These are phyloP conservation scores for Fusarium incarnatum DNA, from an alignment of 2,329 filamentous ascomycete species.

Conservation along the genomic window DNA sequence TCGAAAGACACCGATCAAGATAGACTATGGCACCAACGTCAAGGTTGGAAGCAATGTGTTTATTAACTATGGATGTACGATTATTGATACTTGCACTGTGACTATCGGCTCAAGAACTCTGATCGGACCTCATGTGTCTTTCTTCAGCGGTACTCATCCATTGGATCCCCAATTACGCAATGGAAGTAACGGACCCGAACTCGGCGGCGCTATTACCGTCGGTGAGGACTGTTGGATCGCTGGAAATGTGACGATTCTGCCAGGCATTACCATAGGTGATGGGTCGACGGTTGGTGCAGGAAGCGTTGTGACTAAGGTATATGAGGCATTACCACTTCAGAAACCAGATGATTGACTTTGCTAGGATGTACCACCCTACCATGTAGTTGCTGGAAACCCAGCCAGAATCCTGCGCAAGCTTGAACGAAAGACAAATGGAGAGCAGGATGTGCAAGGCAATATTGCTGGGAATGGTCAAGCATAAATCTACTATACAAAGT, in stretches of 20 bases:
- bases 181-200: constrained; percentile 79
- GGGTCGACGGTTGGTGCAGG: constrained; percentile 82
- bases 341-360: constrained; percentile 27
- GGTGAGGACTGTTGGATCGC: constrained; percentile 87
- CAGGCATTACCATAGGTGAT: constrained; percentile 81
- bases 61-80: constrained; percentile 79
- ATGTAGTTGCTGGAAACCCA: constrained; percentile 47
- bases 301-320: constrained; percentile 80
- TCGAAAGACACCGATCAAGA: constrained; percentile 64
- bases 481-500: not conserved
- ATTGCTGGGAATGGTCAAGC: not conserved
- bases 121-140: constrained; percentile 80
- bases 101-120: constrained; percentile 81
- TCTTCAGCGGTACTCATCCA: constrained; percentile 82
- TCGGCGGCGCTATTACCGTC: constrained; percentile 77
- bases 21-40: constrained; percentile 84
- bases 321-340: constrained; percentile 16
- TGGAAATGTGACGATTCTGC: constrained; percentile 76
- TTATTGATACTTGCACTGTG: constrained; percentile 81
- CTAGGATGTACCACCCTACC: constrained; percentile 47
- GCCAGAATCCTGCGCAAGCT: constrained; percentile 39
- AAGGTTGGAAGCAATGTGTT: constrained; percentile 74
- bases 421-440: constrained; percentile 10
- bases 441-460: constrained; percentile 7
- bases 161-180: constrained; percentile 79